Percentiles rank a stretch among this genome's conserved stretches.
phyloP scores from a whole-genome alignment of 306 rosid genomes.

The Begonia masoniana region DNA sequence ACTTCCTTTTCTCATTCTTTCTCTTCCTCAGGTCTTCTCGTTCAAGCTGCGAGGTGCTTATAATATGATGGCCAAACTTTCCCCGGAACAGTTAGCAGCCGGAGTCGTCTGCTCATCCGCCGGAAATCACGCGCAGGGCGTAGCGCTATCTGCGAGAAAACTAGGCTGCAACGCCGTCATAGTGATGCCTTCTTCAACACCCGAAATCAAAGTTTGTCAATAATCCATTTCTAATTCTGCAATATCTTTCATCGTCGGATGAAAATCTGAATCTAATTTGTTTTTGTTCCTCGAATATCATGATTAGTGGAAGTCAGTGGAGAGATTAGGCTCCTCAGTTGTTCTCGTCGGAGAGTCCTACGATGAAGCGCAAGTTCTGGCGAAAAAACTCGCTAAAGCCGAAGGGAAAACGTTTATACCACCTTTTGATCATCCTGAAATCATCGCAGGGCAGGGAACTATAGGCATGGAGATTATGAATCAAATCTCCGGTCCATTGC shows the following conservation, averaged over 20 bases:
- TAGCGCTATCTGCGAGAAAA: constrained; percentile 68
- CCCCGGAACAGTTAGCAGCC: constrained; percentile 38
- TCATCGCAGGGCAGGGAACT: constrained; percentile 80
- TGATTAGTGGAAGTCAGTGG: constrained; percentile 62
- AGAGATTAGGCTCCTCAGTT: constrained; percentile 63
- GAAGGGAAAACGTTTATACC: constrained; percentile 60
- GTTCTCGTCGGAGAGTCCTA: constrained; percentile 73
- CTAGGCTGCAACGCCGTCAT: constrained; percentile 60
- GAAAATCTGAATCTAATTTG: no score
- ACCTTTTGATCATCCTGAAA: constrained; percentile 82
- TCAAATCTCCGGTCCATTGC: constrained; percentile 41
- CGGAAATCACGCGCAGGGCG: constrained; percentile 94
- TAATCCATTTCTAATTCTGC: no score
- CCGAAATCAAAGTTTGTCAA: constrained; percentile 63
- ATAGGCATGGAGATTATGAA: constrained; percentile 78
- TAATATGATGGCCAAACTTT: constrained; percentile 83
- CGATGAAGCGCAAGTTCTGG: constrained; percentile 75
- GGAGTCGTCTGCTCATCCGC: constrained; percentile 90
- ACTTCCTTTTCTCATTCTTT: neutral
- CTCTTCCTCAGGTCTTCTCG: constrained; percentile 41
- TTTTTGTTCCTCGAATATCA: no score
- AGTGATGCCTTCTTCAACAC: constrained; percentile 77
- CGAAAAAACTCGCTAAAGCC: constrained; percentile 45
- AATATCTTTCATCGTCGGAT: no score
- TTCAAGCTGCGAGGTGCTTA: constrained; percentile 90